These are phyloP conservation scores for Suhomyces ambrosiae DNA, from an alignment of 1,139 yeast species.

Conservation along the genomic window DNA sequence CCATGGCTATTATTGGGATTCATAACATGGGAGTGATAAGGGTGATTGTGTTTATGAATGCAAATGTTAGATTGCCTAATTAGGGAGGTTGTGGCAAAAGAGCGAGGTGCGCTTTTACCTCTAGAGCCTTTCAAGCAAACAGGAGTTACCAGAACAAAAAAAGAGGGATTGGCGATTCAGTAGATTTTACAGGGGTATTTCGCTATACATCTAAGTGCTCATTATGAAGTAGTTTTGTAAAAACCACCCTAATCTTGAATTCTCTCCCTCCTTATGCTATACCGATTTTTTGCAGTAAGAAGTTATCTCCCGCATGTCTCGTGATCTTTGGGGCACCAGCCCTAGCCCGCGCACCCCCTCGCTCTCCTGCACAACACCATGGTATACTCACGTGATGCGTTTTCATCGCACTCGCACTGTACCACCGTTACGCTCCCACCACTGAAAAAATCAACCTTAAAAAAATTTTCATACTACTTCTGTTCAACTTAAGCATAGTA, in stretches of 20 bases:
- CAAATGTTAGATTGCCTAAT: conserved; percentile 8
- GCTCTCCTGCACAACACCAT: neutral
- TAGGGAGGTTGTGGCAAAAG: conserved; percentile 2
- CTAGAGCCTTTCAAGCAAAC: neutral
- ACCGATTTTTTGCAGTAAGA: no score
- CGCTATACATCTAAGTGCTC: no score
- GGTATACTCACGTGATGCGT: conserved; percentile 3
- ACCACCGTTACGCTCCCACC: conserved; percentile 7
- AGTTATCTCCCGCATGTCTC: no score
- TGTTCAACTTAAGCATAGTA: conserved; percentile 15
- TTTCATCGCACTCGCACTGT: conserved; percentile 9
- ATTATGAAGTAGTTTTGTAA: no score
- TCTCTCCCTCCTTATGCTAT: no score
- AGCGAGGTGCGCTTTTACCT: neutral
- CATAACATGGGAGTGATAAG: conserved; percentile 13
- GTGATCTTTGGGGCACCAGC: conserved; percentile 12
- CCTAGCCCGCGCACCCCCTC: conserved; percentile 13
- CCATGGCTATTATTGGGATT: conserved; percentile 13
- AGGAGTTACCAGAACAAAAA: no score
- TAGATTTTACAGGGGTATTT: no score
- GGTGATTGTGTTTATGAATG: conserved; percentile 7
- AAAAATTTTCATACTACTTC: conserved; percentile 17
- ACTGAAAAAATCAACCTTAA: conserved; percentile 14
- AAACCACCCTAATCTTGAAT: no score
- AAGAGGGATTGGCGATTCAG: no score